Evolutionary conservation across 768 basidiomycete species (phyloP).

Genomic region (Neoboletus subvelutipes): DNA sequence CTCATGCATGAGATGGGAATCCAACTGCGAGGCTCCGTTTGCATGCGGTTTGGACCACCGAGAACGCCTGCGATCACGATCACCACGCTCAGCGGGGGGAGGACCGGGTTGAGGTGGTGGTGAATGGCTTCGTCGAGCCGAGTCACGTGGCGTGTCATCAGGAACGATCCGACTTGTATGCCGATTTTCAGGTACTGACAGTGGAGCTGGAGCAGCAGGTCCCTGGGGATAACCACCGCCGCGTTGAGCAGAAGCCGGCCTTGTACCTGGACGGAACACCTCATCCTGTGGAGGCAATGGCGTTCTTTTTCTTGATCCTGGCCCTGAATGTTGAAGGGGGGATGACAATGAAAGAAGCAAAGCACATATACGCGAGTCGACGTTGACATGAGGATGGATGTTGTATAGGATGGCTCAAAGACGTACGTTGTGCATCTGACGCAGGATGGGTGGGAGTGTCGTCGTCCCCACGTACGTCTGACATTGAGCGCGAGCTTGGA

Average conservation of each 20-base stretch:
- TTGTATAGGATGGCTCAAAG: constrained; percentile 28
- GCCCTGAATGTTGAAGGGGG: constrained; percentile 23
- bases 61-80: constrained; percentile 16
- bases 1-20: constrained; percentile 20
- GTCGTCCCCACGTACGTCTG: constrained; percentile 19
- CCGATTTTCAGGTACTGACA: constrained; percentile 11
- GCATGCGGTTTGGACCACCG: constrained; percentile 14
- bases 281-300: constrained; percentile 39
- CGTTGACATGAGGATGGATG: constrained; percentile 30
- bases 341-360: constrained; percentile 20
- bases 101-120: constrained; percentile 5
- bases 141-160: constrained; percentile 9
- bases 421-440: constrained; percentile 40
- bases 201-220: background rate
- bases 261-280: constrained; percentile 27
- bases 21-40: constrained; percentile 11
- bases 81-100: constrained; percentile 11
- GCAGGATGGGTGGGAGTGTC: constrained; percentile 21
- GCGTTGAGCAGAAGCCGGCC: constrained; percentile 11
- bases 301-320: constrained; percentile 34
- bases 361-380: constrained; percentile 24
- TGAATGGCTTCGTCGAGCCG: constrained; percentile 15
- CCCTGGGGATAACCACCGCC: constrained; percentile 9
- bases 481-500: constrained; percentile 21
- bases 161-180: background rate